Evolutionary conservation across 768 basidiomycete genomes (phyloP).

Genomic region (Paxillus ammoniavirescens): DNA sequence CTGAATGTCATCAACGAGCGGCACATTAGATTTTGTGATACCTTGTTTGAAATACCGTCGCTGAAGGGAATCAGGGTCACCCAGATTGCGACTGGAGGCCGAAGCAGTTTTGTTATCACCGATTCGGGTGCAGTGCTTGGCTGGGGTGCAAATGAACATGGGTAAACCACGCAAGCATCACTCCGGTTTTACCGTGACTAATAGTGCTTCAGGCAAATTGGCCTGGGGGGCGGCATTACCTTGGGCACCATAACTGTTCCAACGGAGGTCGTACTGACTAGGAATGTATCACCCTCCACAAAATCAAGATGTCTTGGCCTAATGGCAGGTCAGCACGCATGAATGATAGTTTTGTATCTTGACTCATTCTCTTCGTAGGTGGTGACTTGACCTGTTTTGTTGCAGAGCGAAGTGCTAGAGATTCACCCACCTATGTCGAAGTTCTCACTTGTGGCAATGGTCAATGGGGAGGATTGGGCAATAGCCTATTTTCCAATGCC

Average conservation of each 20-base stretch:
- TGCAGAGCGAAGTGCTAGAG: constrained; percentile 51
- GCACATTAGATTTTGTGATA: constrained; percentile 63
- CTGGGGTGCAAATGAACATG: constrained; percentile 88
- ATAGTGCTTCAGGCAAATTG: constrained; percentile 62
- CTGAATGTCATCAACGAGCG: constrained; percentile 31
- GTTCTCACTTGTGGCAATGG: constrained; percentile 82
- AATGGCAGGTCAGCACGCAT: constrained; percentile 49
- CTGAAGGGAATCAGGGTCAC: constrained; percentile 60
- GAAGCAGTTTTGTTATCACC: constrained; percentile 74
- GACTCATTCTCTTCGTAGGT: constrained; percentile 36
- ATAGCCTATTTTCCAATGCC: constrained; percentile 58
- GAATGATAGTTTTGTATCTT: neutral
- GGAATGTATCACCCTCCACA: constrained; percentile 47
- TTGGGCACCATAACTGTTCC: constrained; percentile 75
- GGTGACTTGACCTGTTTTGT: constrained; percentile 79
- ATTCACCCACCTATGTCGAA: constrained; percentile 42
- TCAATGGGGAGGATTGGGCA: constrained; percentile 77
- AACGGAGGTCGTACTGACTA: constrained; percentile 79
- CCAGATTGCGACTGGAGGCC: constrained; percentile 70
- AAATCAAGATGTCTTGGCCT: constrained; percentile 63
- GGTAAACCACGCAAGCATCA: constrained; percentile 40
- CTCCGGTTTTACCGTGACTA: neutral
- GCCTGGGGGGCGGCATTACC: constrained; percentile 62
- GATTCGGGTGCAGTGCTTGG: constrained; percentile 71
- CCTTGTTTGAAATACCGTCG: constrained; percentile 75